Percentiles rank a stretch among this genome's conserved stretches.
Conservation (phyloP, 768 basidiomycete species). For the Auriscalpium microsporum region DNA sequence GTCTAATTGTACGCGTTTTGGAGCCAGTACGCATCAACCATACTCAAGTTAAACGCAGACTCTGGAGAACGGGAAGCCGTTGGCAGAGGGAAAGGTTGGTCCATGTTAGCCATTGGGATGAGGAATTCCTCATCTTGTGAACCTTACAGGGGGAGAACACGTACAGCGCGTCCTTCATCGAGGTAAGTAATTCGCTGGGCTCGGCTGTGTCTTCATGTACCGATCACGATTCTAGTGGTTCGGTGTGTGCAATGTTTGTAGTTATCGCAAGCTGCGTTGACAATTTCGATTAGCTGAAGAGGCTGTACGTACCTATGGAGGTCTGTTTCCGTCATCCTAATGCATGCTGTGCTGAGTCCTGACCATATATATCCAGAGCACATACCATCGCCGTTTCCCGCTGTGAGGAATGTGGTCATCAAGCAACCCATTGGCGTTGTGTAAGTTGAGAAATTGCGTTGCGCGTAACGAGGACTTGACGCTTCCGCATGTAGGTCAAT, state of each 20-base stretch:
- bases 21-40: neutral
- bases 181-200: slow-evolving; percentile 36
- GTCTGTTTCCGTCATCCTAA: slow-evolving; percentile 24
- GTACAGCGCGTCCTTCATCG: slow-evolving; percentile 81
- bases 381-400: slow-evolving; percentile 66
- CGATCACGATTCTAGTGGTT: slow-evolving; percentile 54
- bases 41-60: slow-evolving; percentile 40
- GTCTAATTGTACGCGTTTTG: slow-evolving; percentile 61
- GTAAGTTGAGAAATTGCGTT: slow-evolving; percentile 21
- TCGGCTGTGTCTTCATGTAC: slow-evolving; percentile 14
- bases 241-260: slow-evolving; percentile 35
- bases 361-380: slow-evolving; percentile 43
- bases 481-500: slow-evolving; percentile 44
- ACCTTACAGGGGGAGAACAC: slow-evolving; percentile 59
- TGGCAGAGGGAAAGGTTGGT: slow-evolving; percentile 69
- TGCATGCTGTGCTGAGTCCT: neutral
- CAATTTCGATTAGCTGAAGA: slow-evolving; percentile 62
- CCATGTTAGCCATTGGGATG: neutral
- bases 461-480: neutral
- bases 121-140: neutral
- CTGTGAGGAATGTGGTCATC: slow-evolving; percentile 76
- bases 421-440: slow-evolving; percentile 83
- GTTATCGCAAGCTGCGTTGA: slow-evolving; percentile 8
- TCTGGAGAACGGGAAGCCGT: slow-evolving; percentile 91
- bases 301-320: slow-evolving; percentile 86